These are phyloP conservation scores for Trichosanthes cucumerina DNA, from an alignment of 306 rosid genomes.

Conservation along the genomic window DNA sequence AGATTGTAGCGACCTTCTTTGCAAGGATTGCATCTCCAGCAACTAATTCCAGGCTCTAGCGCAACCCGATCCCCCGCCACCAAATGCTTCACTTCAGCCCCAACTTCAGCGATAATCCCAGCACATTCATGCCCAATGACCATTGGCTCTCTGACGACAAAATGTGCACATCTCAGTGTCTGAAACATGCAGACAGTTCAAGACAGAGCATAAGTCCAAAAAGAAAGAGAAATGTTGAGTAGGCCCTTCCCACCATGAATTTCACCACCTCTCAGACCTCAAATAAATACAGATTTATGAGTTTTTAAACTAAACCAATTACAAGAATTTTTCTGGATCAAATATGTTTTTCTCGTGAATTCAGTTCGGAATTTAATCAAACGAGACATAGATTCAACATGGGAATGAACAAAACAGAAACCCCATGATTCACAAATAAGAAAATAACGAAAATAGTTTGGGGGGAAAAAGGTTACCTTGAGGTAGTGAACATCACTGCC, in stretches of 20 bases:
- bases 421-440: background rate
- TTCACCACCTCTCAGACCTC: background rate
- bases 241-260: background rate
- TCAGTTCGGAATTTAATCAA: background rate
- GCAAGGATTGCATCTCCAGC: constrained; percentile 68
- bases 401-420: background rate
- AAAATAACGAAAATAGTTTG: background rate
- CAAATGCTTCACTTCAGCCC: constrained; percentile 45
- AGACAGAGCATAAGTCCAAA: background rate
- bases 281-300: background rate
- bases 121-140: constrained; percentile 96
- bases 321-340: background rate
- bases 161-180: constrained; percentile 70
- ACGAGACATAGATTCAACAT: background rate
- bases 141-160: constrained; percentile 77
- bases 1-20: constrained; percentile 77
- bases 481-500: constrained; percentile 94
- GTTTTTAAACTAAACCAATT: background rate
- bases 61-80: constrained; percentile 72
- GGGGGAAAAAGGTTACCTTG: constrained; percentile 30
- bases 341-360: background rate
- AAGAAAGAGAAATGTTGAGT: background rate
- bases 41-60: constrained; percentile 79
- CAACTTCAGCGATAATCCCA: constrained; percentile 77
- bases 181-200: constrained; percentile 22